Percentiles rank a stretch among this genome's conserved stretches.
These are phyloP conservation scores for Sutorius australiensis DNA, from an alignment of 768 basidiomycete genomes.

Conservation along the genomic window DNA sequence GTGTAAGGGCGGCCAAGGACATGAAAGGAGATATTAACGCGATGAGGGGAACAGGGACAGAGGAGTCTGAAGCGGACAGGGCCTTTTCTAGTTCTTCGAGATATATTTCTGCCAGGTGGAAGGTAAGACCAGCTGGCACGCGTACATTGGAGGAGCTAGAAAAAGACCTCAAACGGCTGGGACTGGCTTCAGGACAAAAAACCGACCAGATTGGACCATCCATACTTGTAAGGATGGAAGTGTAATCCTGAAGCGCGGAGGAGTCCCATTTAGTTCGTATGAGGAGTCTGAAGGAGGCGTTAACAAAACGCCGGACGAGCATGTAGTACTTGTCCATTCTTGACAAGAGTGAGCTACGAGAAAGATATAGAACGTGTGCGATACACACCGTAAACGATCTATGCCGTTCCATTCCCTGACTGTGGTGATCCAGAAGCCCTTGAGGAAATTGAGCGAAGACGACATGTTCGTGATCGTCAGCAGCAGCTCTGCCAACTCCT, in stretches of 20 bases:
- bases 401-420: constrained; percentile 94
- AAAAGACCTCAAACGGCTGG: constrained; percentile 2
- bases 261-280: constrained; percentile 66
- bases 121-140: constrained; percentile 74
- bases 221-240: constrained; percentile 56
- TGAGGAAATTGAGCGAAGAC: constrained; percentile 70
- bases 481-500: constrained; percentile 78
- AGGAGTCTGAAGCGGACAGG: constrained; percentile 29
- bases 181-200: not conserved
- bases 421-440: constrained; percentile 87
- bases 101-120: constrained; percentile 88
- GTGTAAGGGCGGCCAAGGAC: constrained; percentile 63
- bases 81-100: constrained; percentile 83
- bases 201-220: constrained; percentile 85
- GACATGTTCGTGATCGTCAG: constrained; percentile 57
- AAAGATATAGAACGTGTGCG: not conserved
- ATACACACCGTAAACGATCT: constrained; percentile 76
- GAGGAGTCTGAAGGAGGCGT: constrained; percentile 80
- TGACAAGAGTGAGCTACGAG: constrained; percentile 3
- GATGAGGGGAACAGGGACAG: constrained; percentile 46
- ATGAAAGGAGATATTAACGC: constrained; percentile 68
- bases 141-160: constrained; percentile 64
- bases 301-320: constrained; percentile 85
- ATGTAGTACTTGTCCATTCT: constrained; percentile 98
- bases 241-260: constrained; percentile 54